Base-by-base conservation (phyloP, 345 rosid species). In the Fremontodendron californicum region DNA sequence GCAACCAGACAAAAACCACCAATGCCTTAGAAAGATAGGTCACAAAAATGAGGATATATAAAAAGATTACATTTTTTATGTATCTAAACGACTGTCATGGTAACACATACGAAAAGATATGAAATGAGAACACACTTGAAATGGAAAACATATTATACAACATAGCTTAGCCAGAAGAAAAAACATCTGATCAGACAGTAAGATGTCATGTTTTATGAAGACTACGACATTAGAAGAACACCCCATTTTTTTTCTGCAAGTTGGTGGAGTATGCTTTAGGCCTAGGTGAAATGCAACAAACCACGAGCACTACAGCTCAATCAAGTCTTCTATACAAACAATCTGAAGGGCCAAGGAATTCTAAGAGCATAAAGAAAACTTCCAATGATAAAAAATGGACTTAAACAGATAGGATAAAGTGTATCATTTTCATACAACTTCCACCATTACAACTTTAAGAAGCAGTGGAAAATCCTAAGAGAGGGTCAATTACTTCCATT, bases 111-210 rank as follows among this genome's bases (percentile, higher is more conserved):
- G 27, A 70, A 16, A 29, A 70, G 12, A 27, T 48, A 77, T 7
- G 18, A 51, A 35, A 33, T 78, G 58, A 51, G 29, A 51, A 62
- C 67, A 78, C 55, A 51, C 29, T 40, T 55, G 37, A 43, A 54
- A 33, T 23, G 31, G 37, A 58, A 52, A 35, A 40, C 52, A 74
- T 40, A 40, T 46, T 27, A 27, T 27, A 45, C 21, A 25, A 69
- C 40, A 70, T 27, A 46, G 21, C 21, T 70, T 13, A 27, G 5
- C 39, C 40, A 31, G 25, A 27, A 70, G 55, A 46, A 25, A 27
- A 40, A 42, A 27, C 57, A 46, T 48, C 52, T 27, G 40, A 68
- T 46, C 37, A 66, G 71, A 40, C n/a, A n/a, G 69, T 43, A 25
- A 69, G 37, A 45, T 69, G 51, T 21, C 55, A 43, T 2, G 0